Base-by-base conservation (phyloP, 2,329 filamentous ascomycete species). In the Pestalotiopsis sp. region DNA sequence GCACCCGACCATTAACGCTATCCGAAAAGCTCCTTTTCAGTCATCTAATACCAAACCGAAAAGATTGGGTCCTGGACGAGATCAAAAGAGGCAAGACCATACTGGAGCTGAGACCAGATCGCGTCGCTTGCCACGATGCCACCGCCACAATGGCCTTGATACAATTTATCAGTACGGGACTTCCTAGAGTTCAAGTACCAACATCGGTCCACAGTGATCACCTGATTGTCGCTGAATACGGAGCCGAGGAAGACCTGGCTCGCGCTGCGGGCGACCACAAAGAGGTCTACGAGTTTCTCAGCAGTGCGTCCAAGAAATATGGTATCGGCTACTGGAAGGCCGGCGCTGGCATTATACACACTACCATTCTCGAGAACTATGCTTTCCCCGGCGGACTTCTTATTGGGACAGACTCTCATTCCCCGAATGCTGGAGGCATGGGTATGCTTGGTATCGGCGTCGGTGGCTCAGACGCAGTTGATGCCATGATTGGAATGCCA, bases 321-420 rank as follows among this genome's bases (percentile, higher is more conserved):
- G 95, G 98, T 89, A 98, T 98, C 82, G 96, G 96, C 87, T 98
- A 98, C 92, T 99, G 96, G 96, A 94, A 90, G 83, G 96, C 96
- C 73, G 96, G 96, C 77, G 98, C 95, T 81, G 96, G 96, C 88
- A 99, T 98, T 82, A 99, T 99, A 77, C 96, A 99, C 87, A 96
- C 98, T 88, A 98, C 98, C 79, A 85, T 98, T 72, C 90, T 98
- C 69, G 96, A 99, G 87, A 98, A 98, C 89, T 98, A 98, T 83
- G 95, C 95, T 82, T 98, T 98, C 91, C 96, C 96, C 73, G 96
- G 96, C 89, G 95, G 92, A 89, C 90, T 99, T 69, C 90, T 99
- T 80, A 98, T 98, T 80, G 96, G 96, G 82, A 98, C 95, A 75
- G 95, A 98, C 83, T 97, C 94, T 68, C 96, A 99, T 87, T 98